Percentiles rank a stretch among this genome's conserved stretches.
Evolutionary conservation across 805 yeast species (phyloP).

Genomic region (Wickerhamiella shivajii): DNA sequence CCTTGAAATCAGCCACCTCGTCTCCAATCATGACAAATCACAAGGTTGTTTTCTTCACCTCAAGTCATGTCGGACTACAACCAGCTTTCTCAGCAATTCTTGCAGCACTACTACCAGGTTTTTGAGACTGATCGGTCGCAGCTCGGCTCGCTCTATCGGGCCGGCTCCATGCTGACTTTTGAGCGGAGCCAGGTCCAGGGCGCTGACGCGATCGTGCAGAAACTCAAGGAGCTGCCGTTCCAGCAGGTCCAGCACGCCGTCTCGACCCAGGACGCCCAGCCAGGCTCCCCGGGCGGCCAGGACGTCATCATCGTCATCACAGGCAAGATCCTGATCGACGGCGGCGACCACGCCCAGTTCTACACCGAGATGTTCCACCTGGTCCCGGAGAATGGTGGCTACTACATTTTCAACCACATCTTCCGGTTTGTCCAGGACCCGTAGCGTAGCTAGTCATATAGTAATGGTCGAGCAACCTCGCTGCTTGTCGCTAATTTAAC

Average conservation of each 20-base stretch:
- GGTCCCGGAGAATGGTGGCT: conserved; percentile 80
- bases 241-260: conserved; percentile 86
- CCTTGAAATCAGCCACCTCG: conserved; percentile 47
- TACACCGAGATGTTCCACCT: conserved; percentile 96
- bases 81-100: conserved; percentile 51
- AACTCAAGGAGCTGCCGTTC: conserved; percentile 77
- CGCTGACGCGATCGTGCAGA: conserved; percentile 82
- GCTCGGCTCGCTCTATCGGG: conserved; percentile 88
- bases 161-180: conserved; percentile 93
- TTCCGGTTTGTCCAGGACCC: conserved; percentile 49
- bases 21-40: conserved; percentile 14
- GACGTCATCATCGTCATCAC: conserved; percentile 96
- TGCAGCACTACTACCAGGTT: conserved; percentile 88
- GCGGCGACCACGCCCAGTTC: conserved; percentile 88
- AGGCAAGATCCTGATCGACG: conserved; percentile 85
- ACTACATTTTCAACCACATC: conserved; percentile 91
- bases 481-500: no score
- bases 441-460: not conserved
- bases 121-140: conserved; percentile 86
- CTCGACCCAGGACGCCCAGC: conserved; percentile 94
- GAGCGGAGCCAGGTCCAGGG: conserved; percentile 94
- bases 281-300: conserved; percentile 73
- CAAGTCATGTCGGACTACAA: conserved; percentile 20
- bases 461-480: no score
- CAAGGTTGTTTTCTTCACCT: not conserved